These are phyloP conservation scores for Panicum miliaceum DNA, from an alignment of 176 grass and related monocot genomes.

Conservation along the genomic window DNA sequence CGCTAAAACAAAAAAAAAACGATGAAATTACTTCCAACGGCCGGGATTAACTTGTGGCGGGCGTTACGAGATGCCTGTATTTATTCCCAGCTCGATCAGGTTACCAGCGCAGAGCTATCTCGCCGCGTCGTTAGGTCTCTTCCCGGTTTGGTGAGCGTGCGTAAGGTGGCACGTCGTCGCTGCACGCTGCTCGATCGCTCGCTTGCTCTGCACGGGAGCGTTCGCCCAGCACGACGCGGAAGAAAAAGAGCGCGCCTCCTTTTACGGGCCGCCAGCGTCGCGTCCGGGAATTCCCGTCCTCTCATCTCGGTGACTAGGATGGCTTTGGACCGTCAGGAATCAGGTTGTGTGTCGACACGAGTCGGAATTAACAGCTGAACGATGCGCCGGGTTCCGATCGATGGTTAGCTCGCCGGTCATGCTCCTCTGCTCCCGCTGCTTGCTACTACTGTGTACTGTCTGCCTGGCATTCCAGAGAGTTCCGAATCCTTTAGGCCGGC, in stretches of 20 bases:
- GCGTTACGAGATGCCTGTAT: background rate
- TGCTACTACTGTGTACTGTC: background rate
- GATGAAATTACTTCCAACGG: background rate
- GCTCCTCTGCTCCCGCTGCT: background rate
- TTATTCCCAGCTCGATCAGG: background rate
- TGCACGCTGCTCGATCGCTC: background rate
- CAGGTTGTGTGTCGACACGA: background rate
- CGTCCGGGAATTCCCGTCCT: background rate
- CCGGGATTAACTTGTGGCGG: slow-evolving; percentile 14
- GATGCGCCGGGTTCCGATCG: background rate
- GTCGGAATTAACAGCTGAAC: slow-evolving; percentile 4
- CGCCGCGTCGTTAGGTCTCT: background rate
- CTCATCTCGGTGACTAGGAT: background rate
- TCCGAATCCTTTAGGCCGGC: too few relatives aligned
- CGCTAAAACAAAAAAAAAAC: background rate
- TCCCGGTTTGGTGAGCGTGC: slow-evolving; percentile 28
- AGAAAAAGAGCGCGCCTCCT: background rate
- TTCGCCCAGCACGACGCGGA: background rate
- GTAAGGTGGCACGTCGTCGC: slow-evolving; percentile 33
- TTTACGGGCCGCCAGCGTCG: background rate
- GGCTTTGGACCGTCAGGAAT: background rate
- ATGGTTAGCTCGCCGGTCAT: background rate
- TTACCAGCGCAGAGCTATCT: background rate
- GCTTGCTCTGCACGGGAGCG: slow-evolving; percentile 40
- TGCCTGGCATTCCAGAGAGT: background rate